Evolutionary conservation across 768 basidiomycete genomes (phyloP).

Genomic region (Sistotremastrum niveocremeum): DNA sequence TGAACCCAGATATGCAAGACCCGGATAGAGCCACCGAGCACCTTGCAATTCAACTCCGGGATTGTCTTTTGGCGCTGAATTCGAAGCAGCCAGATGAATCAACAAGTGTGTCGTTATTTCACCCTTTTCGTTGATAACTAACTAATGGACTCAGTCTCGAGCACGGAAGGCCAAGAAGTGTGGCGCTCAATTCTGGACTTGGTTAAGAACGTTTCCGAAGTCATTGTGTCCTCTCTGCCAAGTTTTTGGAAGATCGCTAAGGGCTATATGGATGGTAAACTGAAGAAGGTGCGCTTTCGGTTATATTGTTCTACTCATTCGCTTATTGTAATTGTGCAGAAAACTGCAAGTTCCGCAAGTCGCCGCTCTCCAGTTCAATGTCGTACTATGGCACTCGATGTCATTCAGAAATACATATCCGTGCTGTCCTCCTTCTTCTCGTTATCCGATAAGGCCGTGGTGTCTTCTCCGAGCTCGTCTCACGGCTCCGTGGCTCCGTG

Average conservation of each 20-base stretch:
- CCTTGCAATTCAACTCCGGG: conserved; percentile 44
- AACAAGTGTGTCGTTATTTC: conserved; percentile 23
- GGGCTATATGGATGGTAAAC: conserved; percentile 87
- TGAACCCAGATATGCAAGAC: conserved; percentile 20
- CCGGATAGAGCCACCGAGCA: conserved; percentile 27
- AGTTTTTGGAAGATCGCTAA: conserved; percentile 90
- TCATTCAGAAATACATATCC: conserved; percentile 75
- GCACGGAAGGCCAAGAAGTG: conserved; percentile 54
- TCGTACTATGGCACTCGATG: conserved; percentile 76
- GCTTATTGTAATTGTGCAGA: conserved; percentile 6
- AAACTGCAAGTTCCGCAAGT: conserved; percentile 20
- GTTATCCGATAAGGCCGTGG: conserved; percentile 65
- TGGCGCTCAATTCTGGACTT: conserved; percentile 74
- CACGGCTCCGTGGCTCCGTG: conserved; percentile 29
- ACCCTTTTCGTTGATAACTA: too few relatives aligned
- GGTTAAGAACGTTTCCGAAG: conserved; percentile 80
- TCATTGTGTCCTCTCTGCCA: conserved; percentile 70
- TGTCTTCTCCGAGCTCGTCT: conserved; percentile 31
- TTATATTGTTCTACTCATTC: not conserved
- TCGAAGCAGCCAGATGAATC: conserved; percentile 49
- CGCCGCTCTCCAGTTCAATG: conserved; percentile 76
- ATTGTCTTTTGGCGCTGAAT: conserved; percentile 46
- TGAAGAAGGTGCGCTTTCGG: conserved; percentile 52
- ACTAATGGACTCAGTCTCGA: conserved; percentile 26
- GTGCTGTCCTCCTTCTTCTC: conserved; percentile 78